Conservation (phyloP, 2,329 filamentous ascomycete species). For the Hypoxylon sp. region DNA sequence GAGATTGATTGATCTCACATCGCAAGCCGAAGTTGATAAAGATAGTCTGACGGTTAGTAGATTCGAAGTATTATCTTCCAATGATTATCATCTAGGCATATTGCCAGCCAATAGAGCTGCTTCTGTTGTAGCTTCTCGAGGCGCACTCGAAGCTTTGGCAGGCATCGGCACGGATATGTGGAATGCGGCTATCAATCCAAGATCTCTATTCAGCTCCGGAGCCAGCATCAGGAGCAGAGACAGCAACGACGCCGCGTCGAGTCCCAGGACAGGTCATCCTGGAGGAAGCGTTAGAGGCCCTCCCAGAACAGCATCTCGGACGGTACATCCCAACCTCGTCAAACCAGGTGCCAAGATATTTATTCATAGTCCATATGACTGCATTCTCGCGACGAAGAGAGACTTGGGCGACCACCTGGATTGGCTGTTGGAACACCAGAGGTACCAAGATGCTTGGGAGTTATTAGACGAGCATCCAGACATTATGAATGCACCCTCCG, state of each 20-base stretch:
- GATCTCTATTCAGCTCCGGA: conserved; percentile 86
- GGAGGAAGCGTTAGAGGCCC: conserved; percentile 53
- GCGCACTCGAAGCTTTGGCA: conserved; percentile 82
- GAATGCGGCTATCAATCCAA: conserved; percentile 91
- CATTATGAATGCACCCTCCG: conserved; percentile 62
- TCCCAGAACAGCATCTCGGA: conserved; percentile 49
- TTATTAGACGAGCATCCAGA: conserved; percentile 91
- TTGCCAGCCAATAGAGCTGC: conserved; percentile 80
- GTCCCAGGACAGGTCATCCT: conserved; percentile 59
- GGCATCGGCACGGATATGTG: conserved; percentile 82
- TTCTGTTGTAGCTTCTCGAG: conserved; percentile 72
- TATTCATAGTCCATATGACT: conserved; percentile 96
- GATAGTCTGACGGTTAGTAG: conserved; percentile 88
- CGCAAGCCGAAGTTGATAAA: conserved; percentile 88
- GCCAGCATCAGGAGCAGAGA: conserved; percentile 78
- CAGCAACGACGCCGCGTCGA: conserved; percentile 71
- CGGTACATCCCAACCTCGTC: conserved; percentile 67
- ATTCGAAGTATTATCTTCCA: conserved; percentile 86
- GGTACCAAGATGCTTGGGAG: conserved; percentile 89
- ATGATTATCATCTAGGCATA: conserved; percentile 91
- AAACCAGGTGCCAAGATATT: conserved; percentile 79
- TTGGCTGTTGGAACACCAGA: conserved; percentile 86
- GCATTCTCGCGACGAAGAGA: conserved; percentile 89
- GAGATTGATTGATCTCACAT: conserved; percentile 88
- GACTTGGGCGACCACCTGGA: conserved; percentile 86